Percentiles rank a stretch among this genome's conserved stretches.
Evolutionary conservation across 805 yeast genomes (phyloP).

Genomic region (Saturnispora diversa): DNA sequence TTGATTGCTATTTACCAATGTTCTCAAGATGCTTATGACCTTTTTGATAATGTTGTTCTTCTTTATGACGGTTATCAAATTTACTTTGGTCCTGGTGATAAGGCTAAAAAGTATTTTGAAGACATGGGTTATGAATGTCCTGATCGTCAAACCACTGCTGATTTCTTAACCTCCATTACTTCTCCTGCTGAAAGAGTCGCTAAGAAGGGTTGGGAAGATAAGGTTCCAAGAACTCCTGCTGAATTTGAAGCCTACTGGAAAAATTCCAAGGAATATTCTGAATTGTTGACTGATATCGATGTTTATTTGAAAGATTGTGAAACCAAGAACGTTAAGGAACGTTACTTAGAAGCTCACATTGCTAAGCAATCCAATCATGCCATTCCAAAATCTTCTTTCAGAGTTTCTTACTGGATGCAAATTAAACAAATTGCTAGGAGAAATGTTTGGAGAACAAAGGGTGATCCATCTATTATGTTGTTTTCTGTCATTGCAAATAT

Average conservation of each 20-base stretch:
- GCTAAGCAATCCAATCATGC: slow-evolving; percentile 45
- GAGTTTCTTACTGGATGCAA: slow-evolving; percentile 46
- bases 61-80: slow-evolving; percentile 40
- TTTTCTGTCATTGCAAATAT: slow-evolving; percentile 38
- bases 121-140: slow-evolving; percentile 42
- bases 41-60: slow-evolving; percentile 36
- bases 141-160: slow-evolving; percentile 41
- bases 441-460: slow-evolving; percentile 41
- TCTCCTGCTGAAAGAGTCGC: slow-evolving; percentile 28
- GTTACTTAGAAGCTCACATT: slow-evolving; percentile 16
- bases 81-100: slow-evolving; percentile 31
- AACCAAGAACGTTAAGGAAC: slow-evolving; percentile 9
- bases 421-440: slow-evolving; percentile 38
- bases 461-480: slow-evolving; percentile 41
- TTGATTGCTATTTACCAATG: slow-evolving; percentile 44
- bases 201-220: slow-evolving; percentile 30
- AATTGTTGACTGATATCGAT: slow-evolving; percentile 32
- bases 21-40: slow-evolving; percentile 38
- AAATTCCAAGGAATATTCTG: slow-evolving; percentile 27
- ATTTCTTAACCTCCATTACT: slow-evolving; percentile 34
- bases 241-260: slow-evolving; percentile 37
- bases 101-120: slow-evolving; percentile 34
- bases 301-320: slow-evolving; percentile 15
- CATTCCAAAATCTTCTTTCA: slow-evolving; percentile 43
- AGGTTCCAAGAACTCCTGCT: slow-evolving; percentile 33